phyloP scores from a whole-genome alignment of 345 rosid genomes.

The Citrus inodora region DNA sequence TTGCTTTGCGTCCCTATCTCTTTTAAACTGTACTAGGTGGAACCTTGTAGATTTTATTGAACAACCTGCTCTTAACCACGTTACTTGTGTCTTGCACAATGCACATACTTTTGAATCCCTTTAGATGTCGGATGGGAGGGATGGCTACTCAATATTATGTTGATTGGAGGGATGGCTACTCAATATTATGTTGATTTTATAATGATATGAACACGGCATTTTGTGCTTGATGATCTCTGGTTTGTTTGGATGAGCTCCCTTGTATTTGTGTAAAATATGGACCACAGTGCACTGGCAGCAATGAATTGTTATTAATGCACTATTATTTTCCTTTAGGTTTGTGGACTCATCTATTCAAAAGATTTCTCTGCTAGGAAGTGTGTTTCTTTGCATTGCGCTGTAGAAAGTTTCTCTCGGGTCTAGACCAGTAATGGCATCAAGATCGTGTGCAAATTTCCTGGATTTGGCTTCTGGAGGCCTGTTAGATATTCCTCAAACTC shows the following conservation, averaged over 20 bases:
- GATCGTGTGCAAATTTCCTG: conserved; percentile 48
- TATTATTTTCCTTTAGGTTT: conserved; percentile 17
- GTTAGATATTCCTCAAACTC: conserved; percentile 57
- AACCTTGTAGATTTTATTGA: not conserved
- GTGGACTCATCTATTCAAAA: not conserved
- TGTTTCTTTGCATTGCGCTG: not conserved
- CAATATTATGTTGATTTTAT: not conserved
- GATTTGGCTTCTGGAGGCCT: conserved; percentile 61
- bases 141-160: not conserved
- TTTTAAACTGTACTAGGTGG: not conserved
- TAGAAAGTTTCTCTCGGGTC: not conserved
- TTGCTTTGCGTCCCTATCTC: not conserved
- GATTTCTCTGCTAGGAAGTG: conserved; percentile 9
- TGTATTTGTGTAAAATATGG: not conserved
- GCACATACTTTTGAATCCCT: not conserved
- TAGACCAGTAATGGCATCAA: conserved; percentile 49
- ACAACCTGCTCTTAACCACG: not conserved
- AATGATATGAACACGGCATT: not conserved
- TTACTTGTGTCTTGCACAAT: not conserved
- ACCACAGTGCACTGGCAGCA: not conserved
- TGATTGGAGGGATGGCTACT: not conserved
- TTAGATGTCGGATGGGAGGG: not conserved
- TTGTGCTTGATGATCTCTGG: not conserved
- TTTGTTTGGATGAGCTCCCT: not conserved
- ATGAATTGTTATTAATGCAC: not conserved